Evolutionary conservation across 306 rosid species (phyloP).

Genomic region (Vigna angularis): DNA sequence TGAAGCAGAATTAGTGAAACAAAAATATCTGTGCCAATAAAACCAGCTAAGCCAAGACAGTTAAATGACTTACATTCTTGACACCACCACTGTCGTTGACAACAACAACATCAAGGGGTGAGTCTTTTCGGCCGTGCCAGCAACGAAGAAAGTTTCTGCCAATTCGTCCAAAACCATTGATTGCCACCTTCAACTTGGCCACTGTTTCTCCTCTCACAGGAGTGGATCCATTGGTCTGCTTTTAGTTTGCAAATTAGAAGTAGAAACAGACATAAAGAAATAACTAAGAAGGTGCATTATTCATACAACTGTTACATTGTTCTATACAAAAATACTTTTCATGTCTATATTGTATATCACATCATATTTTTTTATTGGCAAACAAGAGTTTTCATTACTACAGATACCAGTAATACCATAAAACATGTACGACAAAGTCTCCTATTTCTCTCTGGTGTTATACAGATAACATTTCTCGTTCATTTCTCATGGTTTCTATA

Average conservation of each 20-base stretch:
- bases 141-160: slow-evolving; percentile 98
- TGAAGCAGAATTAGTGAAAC: slow-evolving; percentile 12
- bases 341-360: too few species aligned
- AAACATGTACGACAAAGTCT: too few species aligned
- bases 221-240: slow-evolving; percentile 64
- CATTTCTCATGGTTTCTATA: slow-evolving; percentile 9
- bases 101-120: slow-evolving; percentile 90
- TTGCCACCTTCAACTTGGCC: slow-evolving; percentile 98
- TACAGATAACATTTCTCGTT: neutral
- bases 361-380: too few species aligned
- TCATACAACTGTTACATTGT: neutral
- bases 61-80: slow-evolving; percentile 72
- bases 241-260: slow-evolving; percentile 14
- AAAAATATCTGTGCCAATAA: neutral
- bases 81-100: slow-evolving; percentile 99
- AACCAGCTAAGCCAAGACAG: slow-evolving; percentile 20
- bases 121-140: slow-evolving; percentile 95
- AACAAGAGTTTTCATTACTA: too few species aligned
- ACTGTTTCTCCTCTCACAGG: slow-evolving; percentile 77
- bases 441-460: neutral
- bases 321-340: too few species aligned
- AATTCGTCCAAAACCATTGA: slow-evolving; percentile 97
- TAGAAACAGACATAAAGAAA: neutral
- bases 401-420: too few species aligned
- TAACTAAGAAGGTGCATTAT: neutral